A percentile compares a stretch with the other conserved stretches of the same genome.
Evolutionary conservation across 192 early-diverging fungal genomes (phyloP).

Genomic region (Coemansia sp.): DNA sequence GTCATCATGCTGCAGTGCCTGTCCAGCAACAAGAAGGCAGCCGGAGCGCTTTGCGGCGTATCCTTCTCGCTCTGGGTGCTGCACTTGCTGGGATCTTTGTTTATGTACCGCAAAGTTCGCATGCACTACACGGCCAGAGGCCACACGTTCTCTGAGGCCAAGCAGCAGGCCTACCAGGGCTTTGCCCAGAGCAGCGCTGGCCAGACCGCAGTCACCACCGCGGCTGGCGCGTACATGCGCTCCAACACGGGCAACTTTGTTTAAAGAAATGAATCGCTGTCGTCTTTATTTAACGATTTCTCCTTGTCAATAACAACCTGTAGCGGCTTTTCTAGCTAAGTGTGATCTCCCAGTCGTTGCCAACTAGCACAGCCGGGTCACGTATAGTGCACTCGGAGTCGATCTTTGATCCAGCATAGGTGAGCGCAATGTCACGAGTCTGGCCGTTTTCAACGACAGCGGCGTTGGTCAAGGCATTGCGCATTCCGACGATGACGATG

Average conservation of each 20-base stretch:
- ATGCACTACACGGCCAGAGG: slow-evolving; percentile 66
- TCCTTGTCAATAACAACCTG: no score
- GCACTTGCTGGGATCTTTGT: slow-evolving; percentile 60
- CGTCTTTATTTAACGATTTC: no score
- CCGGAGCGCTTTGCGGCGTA: slow-evolving; percentile 64
- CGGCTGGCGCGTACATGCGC: slow-evolving; percentile 36
- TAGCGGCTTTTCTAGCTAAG: slow-evolving; percentile 20
- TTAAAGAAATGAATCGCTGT: slow-evolving; percentile 1
- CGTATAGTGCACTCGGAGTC: slow-evolving; percentile 39
- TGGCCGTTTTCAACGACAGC: slow-evolving; percentile 29
- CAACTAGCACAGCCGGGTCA: slow-evolving; percentile 48
- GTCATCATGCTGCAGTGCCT: slow-evolving; percentile 74
- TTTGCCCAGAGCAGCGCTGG: slow-evolving; percentile 57
- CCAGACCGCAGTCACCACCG: slow-evolving; percentile 35
- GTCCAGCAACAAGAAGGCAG: slow-evolving; percentile 62
- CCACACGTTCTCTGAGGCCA: slow-evolving; percentile 71
- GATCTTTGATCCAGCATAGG: slow-evolving; percentile 12
- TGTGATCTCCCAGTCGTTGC: slow-evolving; percentile 45
- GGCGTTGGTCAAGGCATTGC: slow-evolving; percentile 29
- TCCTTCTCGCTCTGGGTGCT: slow-evolving; percentile 64
- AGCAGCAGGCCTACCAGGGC: slow-evolving; percentile 58
- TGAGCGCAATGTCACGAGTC: slow-evolving; percentile 25
- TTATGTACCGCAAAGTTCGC: slow-evolving; percentile 59
- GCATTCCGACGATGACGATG: slow-evolving; percentile 40
- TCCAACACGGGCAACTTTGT: slow-evolving; percentile 47